Base-by-base conservation (phyloP, 202 grass and related monocot genomes). In the Panicum hallii region DNA sequence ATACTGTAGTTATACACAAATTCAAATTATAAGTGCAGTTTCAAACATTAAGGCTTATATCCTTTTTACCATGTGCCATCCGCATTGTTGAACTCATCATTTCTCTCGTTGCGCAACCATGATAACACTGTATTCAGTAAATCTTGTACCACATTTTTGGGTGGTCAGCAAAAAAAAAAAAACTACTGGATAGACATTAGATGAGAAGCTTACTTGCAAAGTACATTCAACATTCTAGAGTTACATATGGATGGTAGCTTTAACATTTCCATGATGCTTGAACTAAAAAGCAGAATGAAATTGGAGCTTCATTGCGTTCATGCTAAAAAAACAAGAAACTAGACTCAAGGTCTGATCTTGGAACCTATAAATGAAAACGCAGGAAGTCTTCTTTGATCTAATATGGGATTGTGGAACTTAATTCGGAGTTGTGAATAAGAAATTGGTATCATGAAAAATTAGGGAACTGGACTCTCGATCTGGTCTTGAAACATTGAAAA, bases 401-500 rank as follows among this genome's bases (percentile, higher is more conserved):
- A 66, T 67, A 56, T 38, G 13, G 65, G 41, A 83, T 47, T 47
- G 70, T 72, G 78, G 22, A 77, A 77, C 30, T 9, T 81, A 47
- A 53, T 53, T 70, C 30, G 30, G 47, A 57, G 14, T 44, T 16
- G 12, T n/a, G 55, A 47, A 46, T 53, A 13, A 36, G 23, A 52
- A 83, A 47, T 62, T 72, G 36, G 17, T 22, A 22, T 22, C 40
- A n/a, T 44, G 40, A 48, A 46, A 63, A 69, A 22, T 44, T 8
- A 3, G 67, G 26, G 20, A 78, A 57, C 16, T 26, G 46, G 75
- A 57, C 20, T 47, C 17, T 47, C 63, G 23, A 23, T 36, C 57
- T 85, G 40, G 20, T 82, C 49, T 85, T 48, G 23, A 22, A 82
- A 83, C 30, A 53, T 86, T 44, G 32, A 76, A 50, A 73, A 9